A percentile compares a stretch with the other conserved stretches of the same genome.
These are phyloP conservation scores for Eutrema japonicum DNA, from an alignment of 345 rosid species.

Conservation along the genomic window DNA sequence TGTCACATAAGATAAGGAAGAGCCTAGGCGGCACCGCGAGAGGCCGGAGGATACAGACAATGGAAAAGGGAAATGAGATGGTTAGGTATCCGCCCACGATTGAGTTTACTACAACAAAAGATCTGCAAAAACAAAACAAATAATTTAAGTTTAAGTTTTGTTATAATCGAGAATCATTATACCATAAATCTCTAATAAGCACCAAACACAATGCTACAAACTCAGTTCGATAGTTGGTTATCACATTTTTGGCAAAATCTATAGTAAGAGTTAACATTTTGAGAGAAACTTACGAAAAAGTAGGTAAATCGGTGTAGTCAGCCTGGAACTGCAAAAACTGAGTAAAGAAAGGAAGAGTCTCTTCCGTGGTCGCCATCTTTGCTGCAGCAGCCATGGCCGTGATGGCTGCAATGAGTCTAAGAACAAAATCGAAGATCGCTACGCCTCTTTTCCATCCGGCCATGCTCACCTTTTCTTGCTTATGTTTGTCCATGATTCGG, in stretches of 20 bases:
- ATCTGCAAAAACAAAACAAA: conserved; percentile 45
- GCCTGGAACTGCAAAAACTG: conserved; percentile 93
- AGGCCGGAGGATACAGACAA: conserved; percentile 70
- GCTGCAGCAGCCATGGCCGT: conserved; percentile 67
- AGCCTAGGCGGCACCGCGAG: conserved; percentile 61
- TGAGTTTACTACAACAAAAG: conserved; percentile 64
- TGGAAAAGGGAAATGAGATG: conserved; percentile 74
- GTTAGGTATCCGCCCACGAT: conserved; percentile 67
- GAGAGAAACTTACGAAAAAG: conserved; percentile 52
- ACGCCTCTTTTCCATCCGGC: conserved; percentile 61
- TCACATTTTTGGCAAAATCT: neutral
- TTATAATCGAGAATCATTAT: neutral
- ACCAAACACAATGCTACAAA: neutral
- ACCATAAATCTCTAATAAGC: neutral
- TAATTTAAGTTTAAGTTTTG: neutral
- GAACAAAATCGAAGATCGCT: conserved; percentile 68
- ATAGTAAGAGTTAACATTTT: neutral
- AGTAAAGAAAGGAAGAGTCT: conserved; percentile 90
- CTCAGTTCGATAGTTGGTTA: conserved; percentile 3
- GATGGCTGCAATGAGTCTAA: conserved; percentile 65
- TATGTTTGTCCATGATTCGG: conserved; percentile 36
- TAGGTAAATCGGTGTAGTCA: conserved; percentile 77
- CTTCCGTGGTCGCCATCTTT: conserved; percentile 71
- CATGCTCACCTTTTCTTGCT: conserved; percentile 32
- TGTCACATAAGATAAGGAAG: conserved; percentile 62